These are phyloP conservation scores for Aspergillus uvarum DNA, from an alignment of 2,329 filamentous ascomycete genomes.

Conservation along the genomic window DNA sequence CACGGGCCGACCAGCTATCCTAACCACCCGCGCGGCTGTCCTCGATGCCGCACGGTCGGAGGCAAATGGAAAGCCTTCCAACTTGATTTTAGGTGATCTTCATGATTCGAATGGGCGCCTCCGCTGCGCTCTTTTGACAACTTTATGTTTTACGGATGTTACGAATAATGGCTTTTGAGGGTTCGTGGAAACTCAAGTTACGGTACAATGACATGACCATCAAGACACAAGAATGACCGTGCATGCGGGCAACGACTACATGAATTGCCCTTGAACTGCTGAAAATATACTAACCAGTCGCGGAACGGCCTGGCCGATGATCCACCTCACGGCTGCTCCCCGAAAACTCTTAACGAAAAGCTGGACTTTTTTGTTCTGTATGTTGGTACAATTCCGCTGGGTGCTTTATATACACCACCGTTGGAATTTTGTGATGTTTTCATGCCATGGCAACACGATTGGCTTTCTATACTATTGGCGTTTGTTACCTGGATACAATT, in stretches of 20 bases:
- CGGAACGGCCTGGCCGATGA: constrained; percentile 21
- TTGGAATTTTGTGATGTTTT: constrained; percentile 17
- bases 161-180: constrained; percentile 28
- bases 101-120: not conserved
- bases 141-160: constrained; percentile 30
- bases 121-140: not conserved
- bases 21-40: constrained; percentile 43
- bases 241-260: constrained; percentile 1
- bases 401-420: constrained; percentile 23
- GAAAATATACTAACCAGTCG: constrained; percentile 4
- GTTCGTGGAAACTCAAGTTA: constrained; percentile 24
- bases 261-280: not conserved
- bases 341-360: constrained; percentile 22
- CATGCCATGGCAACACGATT: not conserved
- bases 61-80: constrained; percentile 52
- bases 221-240: not conserved
- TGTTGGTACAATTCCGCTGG: constrained; percentile 16
- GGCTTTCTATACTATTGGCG: constrained; percentile 1
- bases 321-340: constrained; percentile 1
- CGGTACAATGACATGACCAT: constrained; percentile 24
- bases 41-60: constrained; percentile 46
- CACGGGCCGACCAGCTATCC: constrained; percentile 40
- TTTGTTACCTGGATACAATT: not conserved
- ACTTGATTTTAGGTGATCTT: constrained; percentile 46
- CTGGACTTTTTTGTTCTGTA: constrained; percentile 25